Conservation (phyloP, 1,139 yeast genomes). For the Diutina sp. region DNA sequence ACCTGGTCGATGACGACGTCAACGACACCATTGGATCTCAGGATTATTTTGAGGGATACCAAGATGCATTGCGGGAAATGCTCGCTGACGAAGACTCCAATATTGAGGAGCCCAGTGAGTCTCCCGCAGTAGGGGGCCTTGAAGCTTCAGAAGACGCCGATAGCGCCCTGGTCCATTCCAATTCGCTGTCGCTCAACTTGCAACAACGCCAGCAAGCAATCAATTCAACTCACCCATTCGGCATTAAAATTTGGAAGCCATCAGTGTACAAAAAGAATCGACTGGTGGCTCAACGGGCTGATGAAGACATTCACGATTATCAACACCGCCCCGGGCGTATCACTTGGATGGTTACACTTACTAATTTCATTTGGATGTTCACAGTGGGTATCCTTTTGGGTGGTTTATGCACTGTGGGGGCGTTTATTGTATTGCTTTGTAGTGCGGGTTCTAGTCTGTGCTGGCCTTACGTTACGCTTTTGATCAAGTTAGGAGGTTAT, state of each 20-base stretch:
- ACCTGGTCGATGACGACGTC: slow-evolving; percentile 1
- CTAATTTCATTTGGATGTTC: slow-evolving; percentile 68
- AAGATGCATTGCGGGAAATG: slow-evolving; percentile 1
- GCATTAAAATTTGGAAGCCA: slow-evolving; percentile 97
- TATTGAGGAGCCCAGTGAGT: background rate
- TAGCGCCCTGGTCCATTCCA: slow-evolving; percentile 16
- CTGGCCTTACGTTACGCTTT: slow-evolving; percentile 45
- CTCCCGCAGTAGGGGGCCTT: background rate
- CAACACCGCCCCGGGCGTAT: slow-evolving; percentile 43
- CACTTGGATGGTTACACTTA: slow-evolving; percentile 49
- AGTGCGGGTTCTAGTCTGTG: slow-evolving; percentile 34
- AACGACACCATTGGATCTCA: background rate
- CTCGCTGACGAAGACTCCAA: background rate
- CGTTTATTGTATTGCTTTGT: slow-evolving; percentile 27
- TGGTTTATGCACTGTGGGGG: slow-evolving; percentile 35
- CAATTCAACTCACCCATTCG: slow-evolving; percentile 93
- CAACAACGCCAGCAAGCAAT: slow-evolving; percentile 93
- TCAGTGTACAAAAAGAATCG: slow-evolving; percentile 87
- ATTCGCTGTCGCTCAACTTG: slow-evolving; percentile 56
- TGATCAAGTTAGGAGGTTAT: slow-evolving; percentile 55
- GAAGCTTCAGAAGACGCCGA: slow-evolving; percentile 3
- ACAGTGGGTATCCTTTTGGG: slow-evolving; percentile 59
- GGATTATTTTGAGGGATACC: background rate
- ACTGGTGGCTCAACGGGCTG: slow-evolving; percentile 85
- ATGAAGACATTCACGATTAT: slow-evolving; percentile 80